Evolutionary conservation across 495 filamentous ascomycete genomes (phyloP), one percentile per base, ranked within the genome.

Genomic region (Cryomyces antarcticus): DNA sequence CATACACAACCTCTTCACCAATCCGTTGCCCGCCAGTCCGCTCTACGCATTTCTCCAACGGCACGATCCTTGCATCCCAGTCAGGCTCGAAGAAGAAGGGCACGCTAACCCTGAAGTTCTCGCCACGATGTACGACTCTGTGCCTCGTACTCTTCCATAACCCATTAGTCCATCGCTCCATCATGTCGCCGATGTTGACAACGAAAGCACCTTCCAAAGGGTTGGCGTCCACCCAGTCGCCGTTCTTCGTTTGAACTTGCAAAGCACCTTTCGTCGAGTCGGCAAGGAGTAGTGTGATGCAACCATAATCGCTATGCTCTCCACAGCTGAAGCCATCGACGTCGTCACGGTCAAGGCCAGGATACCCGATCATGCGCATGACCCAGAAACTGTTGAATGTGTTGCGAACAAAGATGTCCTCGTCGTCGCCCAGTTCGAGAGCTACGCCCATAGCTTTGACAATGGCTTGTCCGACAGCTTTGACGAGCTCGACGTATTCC

Each of bases 161-260:
- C 7, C 62, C 62, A 40, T 62, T 63, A 6, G 59, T 65, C 58
- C 61, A 64, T 30, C 57, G 39, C 50, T 62, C 55, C 47, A 66
- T 56, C 57, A 60, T 60, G 41, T 66, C 63, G 3, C 61, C 63
- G 29, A 64, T 59, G 43, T 64, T 64, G n/a, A 65, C 58, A 13
- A 64, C 56, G 34, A 62, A 55, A 2, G 53, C 53, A 1, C 55
- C 62, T 0, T 46, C 42, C 5, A 61, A 43, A 5, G 60, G 60
- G 39, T 61, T 53, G n/a, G 57, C 59, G n/a, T 49, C 41, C 4
- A 62, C 46, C 61, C 58, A 65, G 0, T 42, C 38, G 30, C 50
- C 54, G 17, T 52, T 49, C 35, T 50, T 48, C 37, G 46, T 43
- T 24, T 45, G 47, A 33, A 62, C 58, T 39, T 64, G 54, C 13